These are phyloP conservation scores for Podospora bellae-mahoneyi DNA, from an alignment of 495 filamentous ascomycete species.

Conservation along the genomic window DNA sequence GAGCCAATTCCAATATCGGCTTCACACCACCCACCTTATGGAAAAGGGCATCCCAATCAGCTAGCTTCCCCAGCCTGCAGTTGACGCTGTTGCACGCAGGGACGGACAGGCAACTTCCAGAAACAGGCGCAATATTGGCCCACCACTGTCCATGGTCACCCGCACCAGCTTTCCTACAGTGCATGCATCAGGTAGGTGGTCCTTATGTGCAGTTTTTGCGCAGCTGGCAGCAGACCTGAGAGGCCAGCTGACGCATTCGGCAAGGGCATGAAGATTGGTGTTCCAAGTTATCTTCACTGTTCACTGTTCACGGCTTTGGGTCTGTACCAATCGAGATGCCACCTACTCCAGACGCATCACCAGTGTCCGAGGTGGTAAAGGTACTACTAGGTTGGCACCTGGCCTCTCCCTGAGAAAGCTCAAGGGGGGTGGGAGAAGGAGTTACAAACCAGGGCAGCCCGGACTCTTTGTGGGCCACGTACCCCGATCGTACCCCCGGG, in stretches of 20 bases:
- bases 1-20: not conserved
- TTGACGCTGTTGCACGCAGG: not conserved
- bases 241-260: conserved; percentile 14
- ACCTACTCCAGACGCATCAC: not conserved
- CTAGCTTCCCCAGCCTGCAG: not conserved
- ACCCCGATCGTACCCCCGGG: conserved; percentile 13
- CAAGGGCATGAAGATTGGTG: conserved; percentile 5
- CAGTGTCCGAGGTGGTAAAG: not conserved
- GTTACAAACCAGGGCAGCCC: conserved; percentile 31
- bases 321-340: conserved; percentile 1
- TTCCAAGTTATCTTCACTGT: not conserved
- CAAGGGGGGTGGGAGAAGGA: not conserved
- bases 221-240: not conserved
- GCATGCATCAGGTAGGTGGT: not conserved
- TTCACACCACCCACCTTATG: not conserved
- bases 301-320: not conserved
- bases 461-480: conserved; percentile 17
- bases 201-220: not conserved
- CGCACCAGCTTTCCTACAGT: conserved; percentile 3
- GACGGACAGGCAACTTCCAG: not conserved
- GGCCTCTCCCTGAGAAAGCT: conserved; percentile 9
- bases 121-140: not conserved
- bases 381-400: not conserved
- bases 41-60: not conserved
- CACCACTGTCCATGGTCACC: not conserved